A percentile compares a stretch with the other conserved stretches of the same genome.
Conservation (phyloP, 2,329 filamentous ascomycete species). For the Microsporum ferrugineum region DNA sequence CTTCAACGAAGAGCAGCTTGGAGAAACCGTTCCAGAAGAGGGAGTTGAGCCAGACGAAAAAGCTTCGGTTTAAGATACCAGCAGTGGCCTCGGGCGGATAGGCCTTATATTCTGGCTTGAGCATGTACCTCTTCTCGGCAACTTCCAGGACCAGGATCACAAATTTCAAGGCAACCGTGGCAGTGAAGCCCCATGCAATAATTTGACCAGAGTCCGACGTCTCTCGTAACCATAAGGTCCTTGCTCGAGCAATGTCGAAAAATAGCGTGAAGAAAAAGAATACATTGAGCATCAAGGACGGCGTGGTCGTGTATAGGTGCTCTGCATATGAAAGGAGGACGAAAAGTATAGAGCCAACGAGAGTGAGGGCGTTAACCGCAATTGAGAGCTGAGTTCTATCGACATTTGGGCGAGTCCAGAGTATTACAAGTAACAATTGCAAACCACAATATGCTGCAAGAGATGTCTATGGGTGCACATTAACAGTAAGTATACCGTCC, state of each 20-base stretch:
- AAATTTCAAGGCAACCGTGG: conserved; percentile 33
- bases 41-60: conserved; percentile 46
- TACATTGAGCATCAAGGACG: conserved; percentile 38
- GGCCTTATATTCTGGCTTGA: conserved; percentile 28
- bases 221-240: conserved; percentile 35
- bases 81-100: conserved; percentile 43
- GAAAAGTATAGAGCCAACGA: conserved; percentile 24
- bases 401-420: conserved; percentile 27
- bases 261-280: conserved; percentile 38
- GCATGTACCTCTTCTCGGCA: conserved; percentile 33
- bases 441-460: conserved; percentile 25
- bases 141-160: conserved; percentile 37
- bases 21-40: conserved; percentile 41
- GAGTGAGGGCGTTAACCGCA: conserved; percentile 23
- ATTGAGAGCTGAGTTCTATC: conserved; percentile 27
- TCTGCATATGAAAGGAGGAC: conserved; percentile 37
- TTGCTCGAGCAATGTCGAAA: conserved; percentile 37
- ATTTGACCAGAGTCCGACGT: conserved; percentile 20
- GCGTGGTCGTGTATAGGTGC: conserved; percentile 35
- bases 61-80: conserved; percentile 37
- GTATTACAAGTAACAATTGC: conserved; percentile 28
- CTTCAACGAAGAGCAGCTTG: conserved; percentile 33
- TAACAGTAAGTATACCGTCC: not conserved
- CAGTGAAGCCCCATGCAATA: conserved; percentile 35
- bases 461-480: conserved; percentile 16